phyloP scores from a whole-genome alignment of 495 filamentous ascomycete genomes.

The Daldinia bambusicola region DNA sequence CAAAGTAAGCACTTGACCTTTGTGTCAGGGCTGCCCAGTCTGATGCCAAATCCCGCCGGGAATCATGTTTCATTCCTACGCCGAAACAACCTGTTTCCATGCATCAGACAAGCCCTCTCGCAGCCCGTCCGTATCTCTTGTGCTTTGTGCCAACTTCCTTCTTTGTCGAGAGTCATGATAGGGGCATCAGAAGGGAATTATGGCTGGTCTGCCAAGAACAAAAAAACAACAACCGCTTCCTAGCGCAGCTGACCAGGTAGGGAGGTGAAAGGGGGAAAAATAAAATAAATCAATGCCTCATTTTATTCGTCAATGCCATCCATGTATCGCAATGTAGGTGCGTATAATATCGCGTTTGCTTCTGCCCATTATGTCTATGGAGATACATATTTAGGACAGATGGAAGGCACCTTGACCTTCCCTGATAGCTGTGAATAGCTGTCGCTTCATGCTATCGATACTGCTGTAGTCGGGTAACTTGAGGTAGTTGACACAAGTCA shows the following conservation, averaged over 20 bases:
- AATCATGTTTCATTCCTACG: constrained; percentile 45
- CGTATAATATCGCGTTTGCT: constrained; percentile 6
- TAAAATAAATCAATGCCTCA: constrained; percentile 39
- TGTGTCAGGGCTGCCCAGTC: constrained; percentile 36
- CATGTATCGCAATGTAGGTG: constrained; percentile 25
- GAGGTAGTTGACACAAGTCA: constrained; percentile 99
- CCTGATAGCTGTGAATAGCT: constrained; percentile 84
- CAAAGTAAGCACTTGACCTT: constrained; percentile 39
- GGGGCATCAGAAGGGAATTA: constrained; percentile 37
- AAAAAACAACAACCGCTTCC: constrained; percentile 23
- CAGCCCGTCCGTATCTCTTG: constrained; percentile 37
- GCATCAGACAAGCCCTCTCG: constrained; percentile 38
- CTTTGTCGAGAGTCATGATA: constrained; percentile 35
- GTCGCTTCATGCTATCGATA: constrained; percentile 76
- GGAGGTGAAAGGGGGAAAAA: constrained; percentile 20
- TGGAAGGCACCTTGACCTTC: constrained; percentile 99
- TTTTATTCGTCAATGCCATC: constrained; percentile 37
- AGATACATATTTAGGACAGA: constrained; percentile 71
- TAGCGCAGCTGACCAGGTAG: constrained; percentile 5
- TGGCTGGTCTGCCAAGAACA: constrained; percentile 25
- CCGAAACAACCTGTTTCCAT: constrained; percentile 47
- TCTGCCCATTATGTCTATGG: neutral
- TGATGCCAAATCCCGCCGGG: constrained; percentile 39
- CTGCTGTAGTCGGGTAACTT: constrained; percentile 96
- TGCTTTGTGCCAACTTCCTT: constrained; percentile 33